Percentiles rank a stretch among this genome's conserved stretches.
Evolutionary conservation across 345 rosid species (phyloP).

Genomic region (Acer campestre): DNA sequence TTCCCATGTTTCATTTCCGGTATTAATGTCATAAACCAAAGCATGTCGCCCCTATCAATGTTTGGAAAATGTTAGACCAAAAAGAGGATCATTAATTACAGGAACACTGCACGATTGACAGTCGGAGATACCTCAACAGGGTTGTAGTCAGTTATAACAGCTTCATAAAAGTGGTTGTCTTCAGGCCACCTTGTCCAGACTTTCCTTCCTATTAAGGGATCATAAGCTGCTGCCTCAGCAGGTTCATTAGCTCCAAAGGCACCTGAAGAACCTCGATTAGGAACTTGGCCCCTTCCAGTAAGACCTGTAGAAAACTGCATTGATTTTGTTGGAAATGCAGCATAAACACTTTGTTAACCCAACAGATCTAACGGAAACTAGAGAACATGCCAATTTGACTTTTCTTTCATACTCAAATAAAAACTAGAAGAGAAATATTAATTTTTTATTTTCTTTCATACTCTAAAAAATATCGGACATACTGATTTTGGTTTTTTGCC

Average conservation of each 20-base stretch:
- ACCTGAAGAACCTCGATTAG: conserved; percentile 45
- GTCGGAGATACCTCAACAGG: conserved; percentile 54
- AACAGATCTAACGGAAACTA: conserved; percentile 15
- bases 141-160: conserved; percentile 78
- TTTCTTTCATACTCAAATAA: neutral
- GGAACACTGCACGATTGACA: conserved; percentile 13
- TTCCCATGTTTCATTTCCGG: conserved; percentile 85
- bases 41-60: conserved; percentile 80
- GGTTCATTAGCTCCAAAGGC: conserved; percentile 60
- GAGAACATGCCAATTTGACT: neutral
- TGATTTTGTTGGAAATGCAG: conserved; percentile 51
- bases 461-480: conserved; percentile 34
- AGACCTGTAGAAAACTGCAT: conserved; percentile 71
- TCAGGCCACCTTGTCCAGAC: conserved; percentile 99
- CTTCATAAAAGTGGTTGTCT: conserved; percentile 88
- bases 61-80: conserved; percentile 25
- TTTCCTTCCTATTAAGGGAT: conserved; percentile 79
- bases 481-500: conserved; percentile 88
- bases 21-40: conserved; percentile 84
- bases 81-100: conserved; percentile 15
- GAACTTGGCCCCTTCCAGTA: conserved; percentile 67
- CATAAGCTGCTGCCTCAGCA: conserved; percentile 61
- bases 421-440: neutral
- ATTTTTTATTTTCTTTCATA: neutral
- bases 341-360: conserved; percentile 27